These are phyloP conservation scores for Isabelozyma pseudorhagii DNA, from an alignment of 805 yeast species.

Conservation along the genomic window DNA sequence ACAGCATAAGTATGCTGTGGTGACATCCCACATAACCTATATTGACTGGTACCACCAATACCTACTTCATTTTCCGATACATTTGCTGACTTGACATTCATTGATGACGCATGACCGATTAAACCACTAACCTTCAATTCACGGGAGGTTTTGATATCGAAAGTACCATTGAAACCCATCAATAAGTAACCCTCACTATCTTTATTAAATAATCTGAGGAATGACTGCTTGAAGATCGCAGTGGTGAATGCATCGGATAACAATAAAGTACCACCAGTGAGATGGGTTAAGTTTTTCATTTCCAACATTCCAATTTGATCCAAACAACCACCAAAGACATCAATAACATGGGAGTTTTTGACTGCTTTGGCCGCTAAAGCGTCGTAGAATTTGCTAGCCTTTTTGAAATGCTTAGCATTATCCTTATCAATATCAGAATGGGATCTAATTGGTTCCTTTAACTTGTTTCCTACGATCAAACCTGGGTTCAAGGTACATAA, in stretches of 20 bases:
- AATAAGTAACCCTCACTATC: conserved; percentile 84
- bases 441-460: conserved; percentile 95
- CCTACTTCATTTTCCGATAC: conserved; percentile 94
- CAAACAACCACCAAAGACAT: conserved; percentile 91
- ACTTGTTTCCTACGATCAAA: conserved; percentile 82
- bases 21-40: conserved; percentile 80
- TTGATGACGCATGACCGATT: conserved; percentile 87
- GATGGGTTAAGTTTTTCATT: conserved; percentile 81
- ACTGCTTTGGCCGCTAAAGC: conserved; percentile 64
- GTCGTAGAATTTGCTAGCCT: conserved; percentile 81
- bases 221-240: conserved; percentile 89
- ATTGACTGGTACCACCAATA: conserved; percentile 85
- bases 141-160: conserved; percentile 82
- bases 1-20: conserved; percentile 88
- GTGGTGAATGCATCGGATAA: conserved; percentile 93
- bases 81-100: conserved; percentile 61
- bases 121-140: conserved; percentile 90
- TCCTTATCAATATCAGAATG: conserved; percentile 96
- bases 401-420: conserved; percentile 78
- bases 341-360: conserved; percentile 77
- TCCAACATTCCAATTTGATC: conserved; percentile 95
- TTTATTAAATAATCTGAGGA: conserved; percentile 79
- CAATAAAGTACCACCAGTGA: conserved; percentile 87
- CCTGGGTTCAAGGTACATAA: conserved; percentile 96
- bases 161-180: conserved; percentile 86